Percentiles rank a stretch among this genome's conserved stretches.
Conservation (phyloP, 345 rosid species). For the Syzygium aqueum region DNA sequence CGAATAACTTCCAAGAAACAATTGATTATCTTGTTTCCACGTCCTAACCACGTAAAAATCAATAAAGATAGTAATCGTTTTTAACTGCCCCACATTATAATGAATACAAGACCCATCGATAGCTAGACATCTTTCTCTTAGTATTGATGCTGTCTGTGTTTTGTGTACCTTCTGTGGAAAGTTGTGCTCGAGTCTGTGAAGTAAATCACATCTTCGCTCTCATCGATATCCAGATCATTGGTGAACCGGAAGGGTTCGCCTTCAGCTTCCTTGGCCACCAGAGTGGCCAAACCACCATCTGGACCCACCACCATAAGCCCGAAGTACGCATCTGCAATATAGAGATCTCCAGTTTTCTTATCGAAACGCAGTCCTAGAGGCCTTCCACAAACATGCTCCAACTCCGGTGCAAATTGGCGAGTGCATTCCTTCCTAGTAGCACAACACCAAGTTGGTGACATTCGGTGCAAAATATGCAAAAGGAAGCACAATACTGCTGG, state of each 20-base stretch:
- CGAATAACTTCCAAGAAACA: background rate
- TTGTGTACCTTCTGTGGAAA: slow-evolving; percentile 50
- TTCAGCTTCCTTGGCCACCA: slow-evolving; percentile 40
- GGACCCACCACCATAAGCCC: slow-evolving; percentile 56
- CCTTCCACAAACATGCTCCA: slow-evolving; percentile 73
- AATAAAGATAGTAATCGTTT: background rate
- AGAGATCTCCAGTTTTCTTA: slow-evolving; percentile 51
- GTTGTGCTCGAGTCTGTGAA: slow-evolving; percentile 56
- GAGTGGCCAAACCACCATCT: slow-evolving; percentile 46
- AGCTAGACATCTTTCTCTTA: background rate
- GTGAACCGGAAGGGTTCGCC: slow-evolving; percentile 47
- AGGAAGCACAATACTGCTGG: background rate
- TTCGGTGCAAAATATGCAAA: background rate
- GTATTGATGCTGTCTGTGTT: background rate
- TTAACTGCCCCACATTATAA: background rate
- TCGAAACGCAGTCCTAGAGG: slow-evolving; percentile 64
- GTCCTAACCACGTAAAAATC: background rate
- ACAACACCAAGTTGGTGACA: background rate
- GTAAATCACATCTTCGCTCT: slow-evolving; percentile 38
- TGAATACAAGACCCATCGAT: background rate
- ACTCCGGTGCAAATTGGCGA: slow-evolving; percentile 42
- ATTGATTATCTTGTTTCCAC: background rate
- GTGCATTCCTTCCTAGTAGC: slow-evolving; percentile 35
- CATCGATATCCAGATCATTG: slow-evolving; percentile 60
- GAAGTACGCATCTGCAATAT: slow-evolving; percentile 67